Evolutionary conservation across 2,329 filamentous ascomycete species (phyloP).

Genomic region (Arthrinium phaeospermum): DNA sequence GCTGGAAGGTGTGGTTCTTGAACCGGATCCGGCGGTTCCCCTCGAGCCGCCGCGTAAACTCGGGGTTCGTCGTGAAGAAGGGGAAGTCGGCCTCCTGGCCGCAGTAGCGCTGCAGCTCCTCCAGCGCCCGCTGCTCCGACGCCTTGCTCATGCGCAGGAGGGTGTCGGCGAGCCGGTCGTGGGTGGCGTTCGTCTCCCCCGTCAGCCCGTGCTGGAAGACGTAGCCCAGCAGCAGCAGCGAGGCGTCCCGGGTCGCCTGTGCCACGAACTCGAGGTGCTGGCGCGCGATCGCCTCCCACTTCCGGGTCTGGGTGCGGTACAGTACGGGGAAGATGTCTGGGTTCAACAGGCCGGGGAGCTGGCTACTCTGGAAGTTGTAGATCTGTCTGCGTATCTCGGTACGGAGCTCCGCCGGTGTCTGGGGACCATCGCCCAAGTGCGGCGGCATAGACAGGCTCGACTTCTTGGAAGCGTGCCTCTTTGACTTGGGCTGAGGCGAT

Average conservation of each 20-base stretch:
- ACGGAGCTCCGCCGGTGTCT: constrained; percentile 24
- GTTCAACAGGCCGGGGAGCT: constrained; percentile 42
- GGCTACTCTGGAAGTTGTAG: constrained; percentile 34
- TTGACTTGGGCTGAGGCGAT: not conserved
- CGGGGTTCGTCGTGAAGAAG: constrained; percentile 32
- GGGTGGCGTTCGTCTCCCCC: not conserved
- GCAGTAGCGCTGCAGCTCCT: constrained; percentile 21
- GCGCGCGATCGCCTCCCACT: constrained; percentile 38
- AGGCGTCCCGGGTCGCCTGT: constrained; percentile 26
- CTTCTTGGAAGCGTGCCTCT: not conserved
- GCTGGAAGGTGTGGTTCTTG: constrained; percentile 1
- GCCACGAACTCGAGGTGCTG: constrained; percentile 33
- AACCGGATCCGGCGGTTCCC: constrained; percentile 31
- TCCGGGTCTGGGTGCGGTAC: constrained; percentile 38
- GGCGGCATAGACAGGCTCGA: not conserved
- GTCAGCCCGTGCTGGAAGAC: not conserved
- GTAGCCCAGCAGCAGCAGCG: constrained; percentile 21
- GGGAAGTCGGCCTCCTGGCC: constrained; percentile 25
- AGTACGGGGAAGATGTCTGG: constrained; percentile 38
- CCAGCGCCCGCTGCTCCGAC: constrained; percentile 25
- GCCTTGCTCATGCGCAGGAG: constrained; percentile 28
- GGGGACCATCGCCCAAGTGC: not conserved
- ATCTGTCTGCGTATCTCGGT: constrained; percentile 36
- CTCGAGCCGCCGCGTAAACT: constrained; percentile 31
- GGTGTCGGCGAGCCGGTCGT: not conserved